Evolutionary conservation across 345 rosid species (phyloP).

Genomic region (Citrus hindsii): DNA sequence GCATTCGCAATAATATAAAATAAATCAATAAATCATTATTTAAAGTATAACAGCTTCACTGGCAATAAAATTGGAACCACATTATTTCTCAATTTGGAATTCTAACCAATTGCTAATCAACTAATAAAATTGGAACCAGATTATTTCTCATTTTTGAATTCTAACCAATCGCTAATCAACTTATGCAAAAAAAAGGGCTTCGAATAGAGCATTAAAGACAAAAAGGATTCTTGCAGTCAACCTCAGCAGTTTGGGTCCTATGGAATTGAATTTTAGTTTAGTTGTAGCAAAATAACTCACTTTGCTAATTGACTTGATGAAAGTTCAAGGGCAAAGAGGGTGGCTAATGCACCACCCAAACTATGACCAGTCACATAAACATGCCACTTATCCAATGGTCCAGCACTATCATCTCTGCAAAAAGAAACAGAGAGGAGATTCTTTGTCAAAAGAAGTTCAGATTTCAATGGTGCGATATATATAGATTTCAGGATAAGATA

Average conservation of each 20-base stretch:
- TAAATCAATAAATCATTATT: not conserved
- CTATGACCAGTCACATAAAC: slow-evolving; percentile 96
- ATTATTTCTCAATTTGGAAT: not conserved
- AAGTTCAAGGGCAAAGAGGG: slow-evolving; percentile 90
- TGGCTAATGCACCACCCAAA: slow-evolving; percentile 95
- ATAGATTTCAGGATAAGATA: not conserved
- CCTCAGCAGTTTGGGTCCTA: not conserved
- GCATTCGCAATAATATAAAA: not conserved
- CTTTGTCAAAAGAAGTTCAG: not conserved
- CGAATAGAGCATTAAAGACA: not conserved
- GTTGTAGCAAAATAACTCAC: slow-evolving; percentile 35
- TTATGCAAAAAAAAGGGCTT: not conserved
- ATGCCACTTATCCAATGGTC: slow-evolving; percentile 57
- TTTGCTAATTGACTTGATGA: slow-evolving; percentile 81
- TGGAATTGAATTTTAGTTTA: not conserved
- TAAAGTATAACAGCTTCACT: not conserved
- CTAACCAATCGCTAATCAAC: not conserved
- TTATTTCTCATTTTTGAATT: not conserved
- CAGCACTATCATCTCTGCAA: slow-evolving; percentile 57
- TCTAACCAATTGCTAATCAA: not conserved
- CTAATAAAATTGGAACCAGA: not conserved
- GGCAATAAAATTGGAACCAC: not conserved
- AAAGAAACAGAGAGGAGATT: not conserved
- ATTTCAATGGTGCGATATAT: not conserved
- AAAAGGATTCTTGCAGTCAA: not conserved